Conservation (phyloP, 2,329 filamentous ascomycete species). For the Colletotrichum lindemuthianum region DNA sequence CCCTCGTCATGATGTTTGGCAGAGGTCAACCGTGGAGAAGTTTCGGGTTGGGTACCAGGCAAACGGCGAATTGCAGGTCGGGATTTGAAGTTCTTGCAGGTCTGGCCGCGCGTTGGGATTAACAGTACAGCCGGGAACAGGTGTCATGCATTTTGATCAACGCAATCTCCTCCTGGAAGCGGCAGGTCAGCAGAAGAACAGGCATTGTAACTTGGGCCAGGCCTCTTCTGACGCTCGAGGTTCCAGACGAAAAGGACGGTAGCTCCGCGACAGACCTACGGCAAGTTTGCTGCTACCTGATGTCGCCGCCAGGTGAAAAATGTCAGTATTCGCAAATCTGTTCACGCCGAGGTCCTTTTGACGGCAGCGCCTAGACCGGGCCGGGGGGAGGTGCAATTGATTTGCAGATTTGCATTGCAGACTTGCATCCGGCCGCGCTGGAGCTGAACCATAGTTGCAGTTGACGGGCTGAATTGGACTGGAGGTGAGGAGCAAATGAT, state of each 20-base stretch:
- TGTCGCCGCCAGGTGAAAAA: constrained; percentile 7
- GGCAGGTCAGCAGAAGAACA: background rate
- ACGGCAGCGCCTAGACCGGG: constrained; percentile 1
- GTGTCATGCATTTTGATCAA: constrained; percentile 2
- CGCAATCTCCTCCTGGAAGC: constrained; percentile 7
- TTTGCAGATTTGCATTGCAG: constrained; percentile 3
- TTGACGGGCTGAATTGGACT: background rate
- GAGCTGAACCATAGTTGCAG: background rate
- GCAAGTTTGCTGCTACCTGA: background rate
- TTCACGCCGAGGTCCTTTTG: background rate
- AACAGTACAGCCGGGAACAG: background rate
- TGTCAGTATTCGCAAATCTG: background rate
- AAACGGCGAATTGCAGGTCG: background rate
- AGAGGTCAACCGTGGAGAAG: background rate
- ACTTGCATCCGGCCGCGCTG: background rate
- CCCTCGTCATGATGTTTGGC: background rate
- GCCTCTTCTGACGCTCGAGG: background rate
- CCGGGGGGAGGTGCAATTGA: background rate
- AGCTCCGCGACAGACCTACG: constrained; percentile 5
- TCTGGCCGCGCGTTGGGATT: background rate
- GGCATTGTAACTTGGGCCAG: background rate
- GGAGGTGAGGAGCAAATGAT: constrained; percentile 12
- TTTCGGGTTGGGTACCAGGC: background rate
- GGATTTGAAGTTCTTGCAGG: constrained; percentile 5
- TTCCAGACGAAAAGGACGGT: background rate